Evolutionary conservation across 2,329 filamentous ascomycete species (phyloP).

Genomic region (Aspergillus fructus): DNA sequence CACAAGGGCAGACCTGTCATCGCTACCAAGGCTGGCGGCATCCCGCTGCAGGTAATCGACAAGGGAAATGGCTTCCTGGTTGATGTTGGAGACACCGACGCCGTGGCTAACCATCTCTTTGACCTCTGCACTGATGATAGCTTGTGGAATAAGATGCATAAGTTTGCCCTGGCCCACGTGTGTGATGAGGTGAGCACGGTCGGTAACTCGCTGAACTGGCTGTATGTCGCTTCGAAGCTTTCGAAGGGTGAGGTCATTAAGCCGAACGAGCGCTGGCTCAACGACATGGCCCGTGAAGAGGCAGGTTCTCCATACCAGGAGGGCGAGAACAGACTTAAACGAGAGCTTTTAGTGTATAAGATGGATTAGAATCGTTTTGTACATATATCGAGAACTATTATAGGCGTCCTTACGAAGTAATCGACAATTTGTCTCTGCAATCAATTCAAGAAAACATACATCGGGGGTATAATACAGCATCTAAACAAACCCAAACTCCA

Average conservation of each 20-base stretch:
- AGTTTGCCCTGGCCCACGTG: constrained; percentile 64
- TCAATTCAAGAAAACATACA: constrained; percentile 1
- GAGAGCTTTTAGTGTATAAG: constrained; percentile 26
- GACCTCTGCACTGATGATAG: constrained; percentile 65
- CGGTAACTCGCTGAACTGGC: constrained; percentile 73
- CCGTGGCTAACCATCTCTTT: constrained; percentile 67
- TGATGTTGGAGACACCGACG: constrained; percentile 65
- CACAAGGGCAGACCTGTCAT: constrained; percentile 79
- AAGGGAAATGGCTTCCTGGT: constrained; percentile 73
- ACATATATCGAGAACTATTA: neutral
- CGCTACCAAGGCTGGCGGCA: constrained; percentile 72
- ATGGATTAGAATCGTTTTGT: constrained; percentile 12
- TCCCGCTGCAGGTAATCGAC: constrained; percentile 74
- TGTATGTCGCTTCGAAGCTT: constrained; percentile 71
- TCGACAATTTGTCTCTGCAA: neutral
- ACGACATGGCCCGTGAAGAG: constrained; percentile 69
- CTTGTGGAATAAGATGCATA: constrained; percentile 66
- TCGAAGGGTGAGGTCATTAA: constrained; percentile 57
- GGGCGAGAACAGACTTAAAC: constrained; percentile 59
- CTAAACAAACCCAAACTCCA: constrained; percentile 7
- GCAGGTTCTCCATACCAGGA: constrained; percentile 59
- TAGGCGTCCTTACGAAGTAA: too few relatives aligned
- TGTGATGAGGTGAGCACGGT: constrained; percentile 81
- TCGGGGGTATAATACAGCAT: constrained; percentile 6
- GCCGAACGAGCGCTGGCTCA: constrained; percentile 67